These are phyloP conservation scores for Dioszegia crocea DNA, from an alignment of 768 basidiomycete genomes.

Conservation along the genomic window DNA sequence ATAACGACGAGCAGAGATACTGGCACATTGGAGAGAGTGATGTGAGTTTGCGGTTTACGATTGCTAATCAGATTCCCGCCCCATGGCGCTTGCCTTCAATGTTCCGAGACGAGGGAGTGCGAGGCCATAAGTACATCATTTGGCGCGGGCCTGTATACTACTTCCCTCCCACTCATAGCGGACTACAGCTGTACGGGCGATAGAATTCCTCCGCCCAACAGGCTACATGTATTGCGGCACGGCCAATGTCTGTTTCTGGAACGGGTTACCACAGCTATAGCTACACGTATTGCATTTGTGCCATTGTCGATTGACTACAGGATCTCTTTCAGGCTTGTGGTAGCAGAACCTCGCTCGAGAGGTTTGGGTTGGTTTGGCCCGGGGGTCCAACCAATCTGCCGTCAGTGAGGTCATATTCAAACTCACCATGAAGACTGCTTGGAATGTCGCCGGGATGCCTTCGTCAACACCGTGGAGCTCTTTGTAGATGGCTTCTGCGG, in stretches of 20 bases:
- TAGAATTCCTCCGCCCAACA: not conserved
- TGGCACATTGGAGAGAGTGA: constrained; percentile 64
- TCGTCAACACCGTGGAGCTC: constrained; percentile 84
- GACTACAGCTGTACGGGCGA: constrained; percentile 25
- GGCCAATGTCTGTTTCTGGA: too few species aligned
- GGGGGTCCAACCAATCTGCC: constrained; percentile 80
- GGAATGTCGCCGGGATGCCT: constrained; percentile 91
- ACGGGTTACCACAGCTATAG: too few species aligned
- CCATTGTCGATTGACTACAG: not conserved
- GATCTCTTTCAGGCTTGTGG: constrained; percentile 62
- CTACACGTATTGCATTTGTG: too few species aligned
- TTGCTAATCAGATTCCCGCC: constrained; percentile 50
- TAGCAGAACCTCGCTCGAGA: constrained; percentile 61
- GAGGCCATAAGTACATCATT: constrained; percentile 42
- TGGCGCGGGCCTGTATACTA: constrained; percentile 48
- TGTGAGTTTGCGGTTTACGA: constrained; percentile 44
- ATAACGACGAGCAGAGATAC: constrained; percentile 63
- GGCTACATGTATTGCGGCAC: too few species aligned
- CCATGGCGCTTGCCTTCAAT: constrained; percentile 44
- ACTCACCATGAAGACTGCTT: constrained; percentile 85
- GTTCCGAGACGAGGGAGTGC: constrained; percentile 42
- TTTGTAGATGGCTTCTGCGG: constrained; percentile 89
- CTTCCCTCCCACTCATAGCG: constrained; percentile 40
- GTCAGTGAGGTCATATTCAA: not conserved
- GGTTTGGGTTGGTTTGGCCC: constrained; percentile 64